Evolutionary conservation across 1,139 yeast genomes (phyloP).

Genomic region (Citeromyces hawaiiensis): DNA sequence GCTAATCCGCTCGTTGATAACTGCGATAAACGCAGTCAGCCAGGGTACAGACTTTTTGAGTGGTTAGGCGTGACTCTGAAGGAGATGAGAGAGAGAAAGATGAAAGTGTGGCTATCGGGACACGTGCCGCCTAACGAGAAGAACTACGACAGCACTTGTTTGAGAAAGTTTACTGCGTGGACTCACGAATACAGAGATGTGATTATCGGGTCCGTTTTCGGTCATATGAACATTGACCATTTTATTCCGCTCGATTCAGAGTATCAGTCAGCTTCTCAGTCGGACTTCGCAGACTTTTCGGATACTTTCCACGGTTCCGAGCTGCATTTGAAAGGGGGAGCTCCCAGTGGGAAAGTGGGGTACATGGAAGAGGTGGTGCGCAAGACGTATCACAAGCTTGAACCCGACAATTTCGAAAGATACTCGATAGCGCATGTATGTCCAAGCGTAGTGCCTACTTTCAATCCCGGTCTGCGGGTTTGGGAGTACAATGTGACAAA

Average conservation of each 20-base stretch:
- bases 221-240: constrained; percentile 86
- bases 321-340: constrained; percentile 21
- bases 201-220: constrained; percentile 70
- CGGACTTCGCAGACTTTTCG: too few relatives aligned
- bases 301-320: neutral
- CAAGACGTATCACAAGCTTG: constrained; percentile 31
- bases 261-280: too few relatives aligned
- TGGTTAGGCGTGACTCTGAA: constrained; percentile 70
- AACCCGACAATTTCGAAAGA: constrained; percentile 35
- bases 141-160: constrained; percentile 61
- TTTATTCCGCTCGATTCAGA: constrained; percentile 51
- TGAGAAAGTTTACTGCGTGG: constrained; percentile 66
- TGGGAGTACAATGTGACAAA: constrained; percentile 76
- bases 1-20: constrained; percentile 74
- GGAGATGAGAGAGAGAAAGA: constrained; percentile 58
- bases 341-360: constrained; percentile 47
- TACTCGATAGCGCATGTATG: constrained; percentile 60
- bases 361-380: constrained; percentile 48
- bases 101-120: constrained; percentile 80
- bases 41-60: constrained; percentile 63
- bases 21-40: constrained; percentile 59
- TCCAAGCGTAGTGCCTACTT: constrained; percentile 76
- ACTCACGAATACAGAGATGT: constrained; percentile 70
- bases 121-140: constrained; percentile 82
- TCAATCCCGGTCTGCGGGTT: constrained; percentile 68